Base-by-base conservation (phyloP, 2,329 filamentous ascomycete species). In the Eutypa lata region DNA sequence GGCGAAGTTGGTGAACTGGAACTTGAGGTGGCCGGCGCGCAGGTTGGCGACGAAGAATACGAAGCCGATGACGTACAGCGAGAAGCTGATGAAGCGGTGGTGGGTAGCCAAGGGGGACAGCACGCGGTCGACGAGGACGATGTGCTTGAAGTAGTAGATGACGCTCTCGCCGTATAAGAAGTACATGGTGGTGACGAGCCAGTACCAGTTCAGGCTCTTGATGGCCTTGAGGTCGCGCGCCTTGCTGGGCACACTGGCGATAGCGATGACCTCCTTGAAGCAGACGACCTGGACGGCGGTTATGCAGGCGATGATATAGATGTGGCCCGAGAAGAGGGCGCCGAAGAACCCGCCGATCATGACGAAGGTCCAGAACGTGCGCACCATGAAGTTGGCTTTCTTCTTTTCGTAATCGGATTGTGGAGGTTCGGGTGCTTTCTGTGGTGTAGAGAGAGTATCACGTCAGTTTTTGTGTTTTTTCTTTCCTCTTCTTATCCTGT, bases 71-170 rank as follows among this genome's bases (percentile, higher is more conserved):
- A 97, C 89, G 74, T 99, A 99, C 62, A 99, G 89, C 73, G 95
- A 89, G 68, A 99, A 97, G 78, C 92, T 96, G 71, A 99, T 97
- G 78, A 99, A 99, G 62, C 94, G 84, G 71, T 99, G 94, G 76
- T 99, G 94, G 16, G 93, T 97, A 51, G 94, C 92, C 69, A 99
- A 86, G 8, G 94, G 94, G 53, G 97, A 78, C 56, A 99, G 79
- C 45, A 97, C 89, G 72, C 89, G 90, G 74, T 99, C 94, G 45
- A 99, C 92, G 54, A 99, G 77, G 43, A 99, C 86, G 61, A 99
- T 93, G 70, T 99, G 94, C 81, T 99, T 99, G 76, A 99, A 99
- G 76, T 99, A 99, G 77, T 99, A 99, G 67, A 99, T 96, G 67
- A 99, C 93, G 65, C 91, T 97, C 76, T 99, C 94, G 68, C 94